phyloP scores from a whole-genome alignment of 2,329 filamentous ascomycete genomes.

The Colletotrichum higginsianum region DNA sequence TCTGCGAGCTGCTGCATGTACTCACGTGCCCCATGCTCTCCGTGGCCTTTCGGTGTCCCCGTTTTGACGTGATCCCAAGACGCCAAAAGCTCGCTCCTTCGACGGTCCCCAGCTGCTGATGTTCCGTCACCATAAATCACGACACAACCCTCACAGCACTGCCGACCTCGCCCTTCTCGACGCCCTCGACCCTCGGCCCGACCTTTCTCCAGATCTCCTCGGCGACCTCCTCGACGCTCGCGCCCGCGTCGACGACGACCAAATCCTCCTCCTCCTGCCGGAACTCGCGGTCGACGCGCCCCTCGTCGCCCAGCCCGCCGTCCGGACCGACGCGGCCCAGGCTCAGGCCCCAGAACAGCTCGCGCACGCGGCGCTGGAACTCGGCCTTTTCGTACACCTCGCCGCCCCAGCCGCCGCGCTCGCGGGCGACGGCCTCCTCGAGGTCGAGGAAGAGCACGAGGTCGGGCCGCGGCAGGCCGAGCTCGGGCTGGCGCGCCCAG shows the following conservation, averaged over 20 bases:
- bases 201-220: slow-evolving; percentile 70
- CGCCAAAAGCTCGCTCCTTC: not conserved
- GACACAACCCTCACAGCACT: slow-evolving; percentile 60
- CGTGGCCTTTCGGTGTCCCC: not conserved
- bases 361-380: slow-evolving; percentile 85
- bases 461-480: slow-evolving; percentile 90
- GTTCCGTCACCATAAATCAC: not conserved
- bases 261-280: slow-evolving; percentile 68
- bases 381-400: slow-evolving; percentile 90
- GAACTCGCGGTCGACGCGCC: slow-evolving; percentile 51
- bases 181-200: slow-evolving; percentile 60
- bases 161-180: slow-evolving; percentile 66
- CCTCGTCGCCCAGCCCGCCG: slow-evolving; percentile 45
- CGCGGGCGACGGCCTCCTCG: slow-evolving; percentile 78
- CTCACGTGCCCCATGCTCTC: not conserved
- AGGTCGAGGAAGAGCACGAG: slow-evolving; percentile 90
- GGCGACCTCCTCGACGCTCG: slow-evolving; percentile 69
- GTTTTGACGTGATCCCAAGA: not conserved
- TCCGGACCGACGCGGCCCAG: slow-evolving; percentile 60
- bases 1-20: not conserved
- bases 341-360: slow-evolving; percentile 76
- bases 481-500: slow-evolving; percentile 89
- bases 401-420: slow-evolving; percentile 87
- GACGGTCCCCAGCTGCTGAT: not conserved
- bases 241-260: slow-evolving; percentile 68